A percentile compares a stretch with the other conserved stretches of the same genome.
Evolutionary conservation across 306 rosid genomes (phyloP).

Genomic region (Aeschynomene evenia): DNA sequence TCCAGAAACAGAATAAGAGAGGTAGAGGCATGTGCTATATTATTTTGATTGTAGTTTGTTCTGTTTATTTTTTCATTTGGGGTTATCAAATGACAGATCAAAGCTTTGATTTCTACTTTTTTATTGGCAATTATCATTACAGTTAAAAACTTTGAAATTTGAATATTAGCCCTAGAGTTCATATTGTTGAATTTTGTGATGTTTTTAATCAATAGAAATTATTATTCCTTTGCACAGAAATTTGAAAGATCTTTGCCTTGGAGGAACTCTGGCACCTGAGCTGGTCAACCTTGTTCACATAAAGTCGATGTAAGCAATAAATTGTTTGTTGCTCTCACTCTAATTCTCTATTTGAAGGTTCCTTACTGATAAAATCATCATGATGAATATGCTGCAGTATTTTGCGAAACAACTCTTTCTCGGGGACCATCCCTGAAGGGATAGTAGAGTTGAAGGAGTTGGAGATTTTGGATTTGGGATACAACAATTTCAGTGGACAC

Average conservation of each 20-base stretch:
- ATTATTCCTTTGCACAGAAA: conserved; percentile 46
- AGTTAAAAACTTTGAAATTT: too few species aligned
- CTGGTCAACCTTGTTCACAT: conserved; percentile 58
- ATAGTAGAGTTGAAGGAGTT: conserved; percentile 58
- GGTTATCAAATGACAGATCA: neutral
- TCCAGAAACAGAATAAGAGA: neutral
- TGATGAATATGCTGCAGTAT: conserved; percentile 45
- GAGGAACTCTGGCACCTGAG: conserved; percentile 74
- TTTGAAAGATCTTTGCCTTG: conserved; percentile 76
- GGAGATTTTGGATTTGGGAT: conserved; percentile 89
- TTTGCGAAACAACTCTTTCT: conserved; percentile 80
- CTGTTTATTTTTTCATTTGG: neutral
- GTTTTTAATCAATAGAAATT: conserved; percentile 9
- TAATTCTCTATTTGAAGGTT: conserved; percentile 1
- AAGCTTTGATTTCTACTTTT: neutral
- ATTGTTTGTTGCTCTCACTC: conserved; percentile 15
- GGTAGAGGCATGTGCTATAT: neutral
- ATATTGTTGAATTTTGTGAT: conserved; percentile 14
- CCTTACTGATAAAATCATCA: neutral
- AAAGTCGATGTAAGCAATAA: conserved; percentile 68
- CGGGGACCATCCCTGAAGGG: conserved; percentile 66
- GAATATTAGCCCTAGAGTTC: neutral
- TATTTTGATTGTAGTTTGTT: too few species aligned
- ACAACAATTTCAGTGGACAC: conserved; percentile 65
- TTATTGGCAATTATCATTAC: neutral